Base-by-base conservation (phyloP, 306 rosid species). In the Echinosophora koreensis region DNA sequence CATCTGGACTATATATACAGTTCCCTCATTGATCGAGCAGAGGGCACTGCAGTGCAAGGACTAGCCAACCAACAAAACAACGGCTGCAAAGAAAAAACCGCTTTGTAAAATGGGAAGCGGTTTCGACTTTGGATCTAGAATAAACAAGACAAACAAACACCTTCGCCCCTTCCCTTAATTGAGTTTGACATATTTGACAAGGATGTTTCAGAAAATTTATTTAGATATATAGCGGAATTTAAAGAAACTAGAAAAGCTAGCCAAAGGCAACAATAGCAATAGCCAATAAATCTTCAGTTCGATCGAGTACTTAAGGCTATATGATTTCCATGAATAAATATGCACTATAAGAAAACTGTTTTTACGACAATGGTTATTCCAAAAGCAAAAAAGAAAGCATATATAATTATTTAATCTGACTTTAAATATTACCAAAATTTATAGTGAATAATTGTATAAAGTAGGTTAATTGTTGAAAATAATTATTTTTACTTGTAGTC, bases 1-100 rank as follows among this genome's bases (percentile, higher is more conserved):
- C 34, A 46, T 71, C 1, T 66, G 18, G 34, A 2, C 82, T 87
- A 77, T 84, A 69, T 32, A 30, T 27, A 69, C 61, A 66, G 32
- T 63, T 64, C 66, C 77, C 76, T 84, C 69, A 42, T 14, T 27
- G 10, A 80, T 37, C 49, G 37, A 77, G 76, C 51, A 44, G 71
- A 44, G 68, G 79, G 49, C 16, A 28, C 56, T 73, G 27, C 63
- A 58, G 22, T 50, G 32, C 54, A n/a, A 5, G 57, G 47, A 50
- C 55, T 56, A 47, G 42, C 51, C 49, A 68, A 30, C 14, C 35
- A 69, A 14, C 69, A 81, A 81, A 85, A 87, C 87, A 86, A 71
- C 77, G 96, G 92, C 89, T 72, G 69, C 66, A 4, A 17, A 60
- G 8, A 51, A 61, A 71, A 81, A 84, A 88, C 92, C 89, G 81